Base-by-base conservation (phyloP, 2,329 filamentous ascomycete species). In the Fonsecaea pedrosoi region DNA sequence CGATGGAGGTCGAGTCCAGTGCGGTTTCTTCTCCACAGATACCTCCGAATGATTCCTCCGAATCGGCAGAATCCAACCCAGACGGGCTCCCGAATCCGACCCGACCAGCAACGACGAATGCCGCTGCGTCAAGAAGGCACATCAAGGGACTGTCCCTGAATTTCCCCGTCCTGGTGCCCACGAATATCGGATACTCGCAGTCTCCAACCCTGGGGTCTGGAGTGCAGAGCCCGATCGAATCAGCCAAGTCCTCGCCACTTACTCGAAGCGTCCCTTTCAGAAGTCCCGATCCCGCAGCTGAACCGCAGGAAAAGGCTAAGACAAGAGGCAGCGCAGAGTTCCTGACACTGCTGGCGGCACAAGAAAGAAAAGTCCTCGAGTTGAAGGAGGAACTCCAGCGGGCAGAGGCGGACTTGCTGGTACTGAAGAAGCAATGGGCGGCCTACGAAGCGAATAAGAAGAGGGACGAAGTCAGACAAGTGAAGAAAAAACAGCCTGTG, bases 291-390 rank as follows among this genome's bases (percentile, higher is more conserved):
- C 18, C 53, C 10, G 30, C 54, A n/a, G 55, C 73, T 25, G 73
- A 74, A 21, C 70, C 73, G 15, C 45, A 42, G 18, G 34, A 64
- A 25, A 40, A 73, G 73, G 9, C 67, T 74, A 78, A 57, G 73
- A 75, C 74, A 18, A 78, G 81, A 42, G 87, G 89, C 68, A 82
- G 87, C 60, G 86, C 85, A 74, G 84, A 89, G 59, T 91, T 97
- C 74, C 89, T 99, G 71, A 94, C 92, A 68, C 91, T 94, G 65
- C 90, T 99, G 74, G 95, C 95, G 54, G 89, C 92, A 13, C 94
- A 98, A 80, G 95, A 99, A 81, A 86, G 95, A 65, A 89, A 88
- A 71, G 94, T 99, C 1, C 81, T 99, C 65, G 95, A 98, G 79
- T 82, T 99, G 60, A 90, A 89, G 67, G 95, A 99, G 77, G 94